phyloP scores from a whole-genome alignment of 768 basidiomycete genomes.

The Kwoniella sp. region DNA sequence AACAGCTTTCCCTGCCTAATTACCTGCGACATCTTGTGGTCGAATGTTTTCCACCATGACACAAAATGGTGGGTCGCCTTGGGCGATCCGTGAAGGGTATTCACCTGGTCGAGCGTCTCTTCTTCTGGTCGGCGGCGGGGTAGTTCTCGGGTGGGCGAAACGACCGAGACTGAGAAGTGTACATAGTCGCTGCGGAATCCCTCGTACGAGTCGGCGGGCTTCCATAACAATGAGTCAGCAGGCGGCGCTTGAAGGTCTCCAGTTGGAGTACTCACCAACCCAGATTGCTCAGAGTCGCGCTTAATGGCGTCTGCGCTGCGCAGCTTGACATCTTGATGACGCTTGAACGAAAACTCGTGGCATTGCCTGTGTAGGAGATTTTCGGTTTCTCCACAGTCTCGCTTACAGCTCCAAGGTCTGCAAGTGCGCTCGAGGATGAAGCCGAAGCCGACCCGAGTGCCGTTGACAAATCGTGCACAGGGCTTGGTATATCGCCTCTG shows the following conservation, averaged over 20 bases:
- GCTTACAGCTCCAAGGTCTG: slow-evolving; percentile 58
- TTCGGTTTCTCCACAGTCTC: slow-evolving; percentile 55
- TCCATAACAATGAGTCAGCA: not conserved
- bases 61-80: slow-evolving; percentile 83
- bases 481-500: slow-evolving; percentile 58
- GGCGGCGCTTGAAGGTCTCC: too few relatives aligned
- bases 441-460: slow-evolving; percentile 81
- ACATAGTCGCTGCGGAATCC: slow-evolving; percentile 91
- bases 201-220: slow-evolving; percentile 67
- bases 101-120: slow-evolving; percentile 46
- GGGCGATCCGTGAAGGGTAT: slow-evolving; percentile 79
- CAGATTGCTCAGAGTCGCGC: slow-evolving; percentile 22
- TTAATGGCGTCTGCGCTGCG: slow-evolving; percentile 48
- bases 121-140: not conserved
- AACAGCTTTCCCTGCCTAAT: slow-evolving; percentile 84
- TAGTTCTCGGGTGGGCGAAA: slow-evolving; percentile 56
- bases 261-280: too few relatives aligned
- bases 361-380: slow-evolving; percentile 68
- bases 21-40: slow-evolving; percentile 69
- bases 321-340: slow-evolving; percentile 71
- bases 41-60: slow-evolving; percentile 84
- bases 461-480: slow-evolving; percentile 76
- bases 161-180: slow-evolving; percentile 81
- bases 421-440: slow-evolving; percentile 79
- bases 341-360: slow-evolving; percentile 70